Evolutionary conservation across 306 rosid genomes (phyloP).

Genomic region (Begonia fuchsioides): DNA sequence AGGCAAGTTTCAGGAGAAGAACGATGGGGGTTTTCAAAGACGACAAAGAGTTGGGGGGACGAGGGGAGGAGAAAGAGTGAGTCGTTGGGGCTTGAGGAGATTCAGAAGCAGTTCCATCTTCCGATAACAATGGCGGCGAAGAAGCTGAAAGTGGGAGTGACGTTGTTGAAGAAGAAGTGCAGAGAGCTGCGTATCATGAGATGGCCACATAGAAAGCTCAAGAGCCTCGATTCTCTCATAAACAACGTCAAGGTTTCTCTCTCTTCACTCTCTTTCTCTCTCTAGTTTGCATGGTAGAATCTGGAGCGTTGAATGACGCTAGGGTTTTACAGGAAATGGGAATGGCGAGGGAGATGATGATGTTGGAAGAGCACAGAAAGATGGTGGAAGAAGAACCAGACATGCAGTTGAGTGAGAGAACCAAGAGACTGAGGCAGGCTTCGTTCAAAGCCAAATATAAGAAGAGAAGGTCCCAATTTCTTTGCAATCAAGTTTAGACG

Average conservation of each 20-base stretch:
- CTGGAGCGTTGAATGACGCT: background rate
- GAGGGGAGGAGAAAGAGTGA: constrained; percentile 1
- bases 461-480: constrained; percentile 18
- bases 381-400: constrained; percentile 40
- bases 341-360: constrained; percentile 25
- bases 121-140: constrained; percentile 61
- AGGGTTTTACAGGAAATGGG: constrained; percentile 41
- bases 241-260: constrained; percentile 42
- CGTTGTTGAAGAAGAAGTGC: constrained; percentile 60
- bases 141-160: constrained; percentile 53
- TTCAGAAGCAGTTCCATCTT: constrained; percentile 36
- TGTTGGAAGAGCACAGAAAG: constrained; percentile 42
- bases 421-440: constrained; percentile 69
- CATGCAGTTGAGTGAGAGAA: constrained; percentile 26
- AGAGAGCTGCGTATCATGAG: constrained; percentile 60
- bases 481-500: too few relatives aligned
- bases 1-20: background rate
- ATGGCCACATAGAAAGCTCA: constrained; percentile 82
- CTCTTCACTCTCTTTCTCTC: background rate
- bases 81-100: constrained; percentile 23
- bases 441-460: constrained; percentile 58
- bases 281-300: background rate
- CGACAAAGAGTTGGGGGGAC: background rate
- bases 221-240: constrained; percentile 55
- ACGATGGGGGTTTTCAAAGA: constrained; percentile 2